phyloP scores from a whole-genome alignment of 208 protist species.

The Jaenimonas drosophilae region DNA sequence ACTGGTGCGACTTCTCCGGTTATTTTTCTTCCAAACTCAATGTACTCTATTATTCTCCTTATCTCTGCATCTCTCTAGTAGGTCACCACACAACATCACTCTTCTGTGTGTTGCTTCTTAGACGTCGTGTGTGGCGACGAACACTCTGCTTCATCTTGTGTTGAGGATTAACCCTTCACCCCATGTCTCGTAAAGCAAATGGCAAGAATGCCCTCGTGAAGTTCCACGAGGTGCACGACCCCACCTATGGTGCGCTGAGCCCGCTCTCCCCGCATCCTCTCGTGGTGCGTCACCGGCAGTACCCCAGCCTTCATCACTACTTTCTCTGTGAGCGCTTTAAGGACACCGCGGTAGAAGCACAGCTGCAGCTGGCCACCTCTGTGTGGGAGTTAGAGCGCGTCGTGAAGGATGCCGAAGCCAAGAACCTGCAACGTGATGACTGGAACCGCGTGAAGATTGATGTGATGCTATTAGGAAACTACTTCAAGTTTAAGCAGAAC shows the following conservation, averaged over 20 bases:
- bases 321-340: conserved; percentile 79
- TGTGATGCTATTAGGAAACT: conserved; percentile 78
- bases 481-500: conserved; percentile 88
- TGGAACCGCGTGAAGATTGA: conserved; percentile 81
- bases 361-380: conserved; percentile 39
- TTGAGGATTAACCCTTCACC: not conserved
- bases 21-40: too few relatives aligned
- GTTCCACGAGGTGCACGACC: conserved; percentile 69
- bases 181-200: conserved; percentile 1
- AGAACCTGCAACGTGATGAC: conserved; percentile 48
- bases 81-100: too few relatives aligned
- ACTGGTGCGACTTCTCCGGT: too few relatives aligned
- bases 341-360: conserved; percentile 31
- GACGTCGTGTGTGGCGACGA: too few relatives aligned
- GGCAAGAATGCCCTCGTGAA: conserved; percentile 32
- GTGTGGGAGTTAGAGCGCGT: conserved; percentile 74
- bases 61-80: too few relatives aligned
- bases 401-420: conserved; percentile 51
- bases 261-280: conserved; percentile 69
- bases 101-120: too few relatives aligned
- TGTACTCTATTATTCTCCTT: too few relatives aligned
- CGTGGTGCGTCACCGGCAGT: conserved; percentile 70
- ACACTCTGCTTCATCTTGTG: too few relatives aligned
- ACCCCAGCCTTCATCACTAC: conserved; percentile 76
- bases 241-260: conserved; percentile 65